phyloP scores from a whole-genome alignment of 164 flowering plant species.

The Chimonanthus salicifolius region DNA sequence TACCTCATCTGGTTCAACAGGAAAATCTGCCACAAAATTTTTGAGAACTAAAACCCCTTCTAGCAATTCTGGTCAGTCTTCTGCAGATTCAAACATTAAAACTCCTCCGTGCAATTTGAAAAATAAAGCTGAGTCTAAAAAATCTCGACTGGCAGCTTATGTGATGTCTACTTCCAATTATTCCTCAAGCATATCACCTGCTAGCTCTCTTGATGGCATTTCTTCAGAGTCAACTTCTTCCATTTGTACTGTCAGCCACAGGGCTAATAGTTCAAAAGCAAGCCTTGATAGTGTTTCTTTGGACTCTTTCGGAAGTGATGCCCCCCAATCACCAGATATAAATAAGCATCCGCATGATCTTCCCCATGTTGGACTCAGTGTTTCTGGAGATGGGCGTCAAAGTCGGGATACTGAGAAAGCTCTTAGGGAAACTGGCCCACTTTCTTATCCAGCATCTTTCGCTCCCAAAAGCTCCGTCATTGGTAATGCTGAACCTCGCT shows the following conservation, averaged over 20 bases:
- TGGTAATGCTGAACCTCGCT: not conserved
- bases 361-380: not conserved
- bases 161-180: not conserved
- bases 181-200: slow-evolving; percentile 8
- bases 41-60: slow-evolving; percentile 26
- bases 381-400: not conserved
- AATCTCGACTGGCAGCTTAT: not conserved
- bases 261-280: slow-evolving; percentile 28
- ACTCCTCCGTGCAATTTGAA: not conserved
- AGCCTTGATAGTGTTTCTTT: slow-evolving; percentile 22
- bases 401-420: slow-evolving; percentile 21
- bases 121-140: slow-evolving; percentile 3
- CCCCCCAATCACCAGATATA: slow-evolving; percentile 13
- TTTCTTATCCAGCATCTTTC: slow-evolving; percentile 23
- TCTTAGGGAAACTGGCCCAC: slow-evolving; percentile 15
- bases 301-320: slow-evolving; percentile 13
- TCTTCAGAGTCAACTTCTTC: slow-evolving; percentile 72
- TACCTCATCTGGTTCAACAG: slow-evolving; percentile 15
- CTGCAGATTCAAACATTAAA: slow-evolving; percentile 3
- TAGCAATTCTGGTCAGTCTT: slow-evolving; percentile 5
- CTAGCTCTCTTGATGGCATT: slow-evolving; percentile 29
- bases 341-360: slow-evolving; percentile 12
- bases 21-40: slow-evolving; percentile 17
- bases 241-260: slow-evolving; percentile 43
- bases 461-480: slow-evolving; percentile 7